Evolutionary conservation across 768 basidiomycete species (phyloP).

Genomic region (Tylopilus sp.): DNA sequence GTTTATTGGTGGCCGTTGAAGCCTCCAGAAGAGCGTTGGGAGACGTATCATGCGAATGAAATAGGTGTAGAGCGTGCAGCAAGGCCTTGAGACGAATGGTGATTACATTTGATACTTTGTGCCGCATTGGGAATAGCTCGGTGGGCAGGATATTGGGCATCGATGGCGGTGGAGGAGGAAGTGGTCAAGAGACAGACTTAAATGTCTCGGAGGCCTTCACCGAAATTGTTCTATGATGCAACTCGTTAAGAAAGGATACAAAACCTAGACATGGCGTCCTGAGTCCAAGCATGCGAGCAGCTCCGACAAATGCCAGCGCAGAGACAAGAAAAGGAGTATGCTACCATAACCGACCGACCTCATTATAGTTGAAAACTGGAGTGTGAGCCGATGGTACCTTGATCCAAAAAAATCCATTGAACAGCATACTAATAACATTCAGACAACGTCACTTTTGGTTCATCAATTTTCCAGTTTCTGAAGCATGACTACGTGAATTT

Average conservation of each 20-base stretch:
- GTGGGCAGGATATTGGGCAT: conserved; percentile 41
- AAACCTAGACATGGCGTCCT: conserved; percentile 46
- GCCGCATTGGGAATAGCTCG: conserved; percentile 60
- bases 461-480: no score
- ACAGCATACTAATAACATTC: no score
- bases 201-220: conserved; percentile 45
- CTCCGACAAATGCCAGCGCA: no score
- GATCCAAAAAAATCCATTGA: no score
- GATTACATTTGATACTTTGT: conserved; percentile 69
- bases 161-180: conserved; percentile 21
- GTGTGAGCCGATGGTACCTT: no score
- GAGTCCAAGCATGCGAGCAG: neutral
- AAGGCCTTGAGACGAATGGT: conserved; percentile 48
- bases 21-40: conserved; percentile 8
- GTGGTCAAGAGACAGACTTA: conserved; percentile 37
- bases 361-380: no score
- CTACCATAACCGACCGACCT: no score
- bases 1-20: conserved; percentile 1
- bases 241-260: conserved; percentile 71
- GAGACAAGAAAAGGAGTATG: no score
- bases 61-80: conserved; percentile 39
- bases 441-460: no score
- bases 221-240: conserved; percentile 60
- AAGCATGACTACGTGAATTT: no score
- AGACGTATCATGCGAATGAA: conserved; percentile 49